Evolutionary conservation across 148 eudicot genomes (phyloP).

Genomic region (Fallopia convolvulus): DNA sequence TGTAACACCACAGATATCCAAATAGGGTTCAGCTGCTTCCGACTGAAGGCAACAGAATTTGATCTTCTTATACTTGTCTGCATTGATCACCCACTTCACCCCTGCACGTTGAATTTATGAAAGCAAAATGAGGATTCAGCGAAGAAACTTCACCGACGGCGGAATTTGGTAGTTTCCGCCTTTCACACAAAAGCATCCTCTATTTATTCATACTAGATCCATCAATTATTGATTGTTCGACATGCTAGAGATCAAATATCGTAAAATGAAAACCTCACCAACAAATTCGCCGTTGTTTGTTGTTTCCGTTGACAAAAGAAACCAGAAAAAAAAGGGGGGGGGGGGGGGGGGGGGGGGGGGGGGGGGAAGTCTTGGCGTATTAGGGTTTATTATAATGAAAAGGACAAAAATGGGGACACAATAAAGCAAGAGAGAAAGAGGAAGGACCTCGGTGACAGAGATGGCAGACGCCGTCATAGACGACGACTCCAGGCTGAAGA

Average conservation of each 20-base stretch:
- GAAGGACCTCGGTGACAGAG: constrained; percentile 67
- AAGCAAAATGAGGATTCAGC: background rate
- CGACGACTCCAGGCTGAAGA: constrained; percentile 72
- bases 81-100: constrained; percentile 74
- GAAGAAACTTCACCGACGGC: background rate
- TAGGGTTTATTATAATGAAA: constrained; percentile 3
- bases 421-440: constrained; percentile 4
- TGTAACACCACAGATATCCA: constrained; percentile 56
- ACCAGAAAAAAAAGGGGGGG: background rate
- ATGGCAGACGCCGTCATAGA: constrained; percentile 91
- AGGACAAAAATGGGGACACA: background rate
- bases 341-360: constrained; percentile 11
- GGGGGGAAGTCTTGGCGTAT: background rate
- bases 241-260: background rate
- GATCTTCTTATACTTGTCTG: constrained; percentile 65
- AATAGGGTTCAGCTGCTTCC: constrained; percentile 85
- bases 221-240: background rate
- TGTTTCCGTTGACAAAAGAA: background rate
- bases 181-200: background rate
- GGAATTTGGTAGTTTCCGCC: background rate
- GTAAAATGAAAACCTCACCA: background rate
- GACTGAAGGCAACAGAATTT: constrained; percentile 98
- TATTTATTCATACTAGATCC: background rate
- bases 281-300: background rate
- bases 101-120: constrained; percentile 32